Evolutionary conservation across 441 rosid genomes (phyloP), one percentile per base, ranked within the genome.

Genomic region (Erysimum pusillum): DNA sequence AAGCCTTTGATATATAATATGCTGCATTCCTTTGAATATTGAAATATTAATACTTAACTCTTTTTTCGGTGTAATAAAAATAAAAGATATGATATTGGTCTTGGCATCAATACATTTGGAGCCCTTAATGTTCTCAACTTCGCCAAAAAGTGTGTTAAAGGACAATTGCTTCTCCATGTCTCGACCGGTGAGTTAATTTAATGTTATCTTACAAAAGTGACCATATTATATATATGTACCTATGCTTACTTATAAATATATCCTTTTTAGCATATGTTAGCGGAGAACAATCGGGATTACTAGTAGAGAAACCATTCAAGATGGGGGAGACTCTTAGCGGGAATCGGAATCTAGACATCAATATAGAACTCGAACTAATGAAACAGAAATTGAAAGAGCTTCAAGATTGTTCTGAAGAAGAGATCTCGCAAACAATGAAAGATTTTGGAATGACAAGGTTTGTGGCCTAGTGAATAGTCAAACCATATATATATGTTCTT

Each of bases 161-260:
- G 86, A 22, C 80, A 73, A 59, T 84, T 86, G 34, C 76, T 90
- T 62, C 80, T 91, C 69, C 98, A 90, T 35, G 90, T 89, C 7
- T 94, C 97, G 39, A 91, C 98, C 4, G 91, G 98, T 89, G 18
- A 79, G 76, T 81, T 39, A n/a, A n/a, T n/a, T n/a, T n/a, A n/a
- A n/a, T n/a, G n/a, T n/a, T n/a, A n/a, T n/a, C n/a, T n/a, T n/a
- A n/a, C n/a, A n/a, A n/a, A n/a, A n/a, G n/a, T n/a, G n/a, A n/a
- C 13, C 3, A 65, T 44, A 64, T 1, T 44, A 9, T 10, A 5
- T 10, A 5, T 34, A 11, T 51, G 5, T 60, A 39, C 42, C 9
- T 2, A 54, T 0, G 52, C 81, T 72, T 34, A 77, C 34, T 0
- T n/a, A 71, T 1, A 59, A n/a, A 59, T 71, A 7, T 28, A 41